Conservation (phyloP, 2,329 filamentous ascomycete genomes). For the Penicillium occitanis region DNA sequence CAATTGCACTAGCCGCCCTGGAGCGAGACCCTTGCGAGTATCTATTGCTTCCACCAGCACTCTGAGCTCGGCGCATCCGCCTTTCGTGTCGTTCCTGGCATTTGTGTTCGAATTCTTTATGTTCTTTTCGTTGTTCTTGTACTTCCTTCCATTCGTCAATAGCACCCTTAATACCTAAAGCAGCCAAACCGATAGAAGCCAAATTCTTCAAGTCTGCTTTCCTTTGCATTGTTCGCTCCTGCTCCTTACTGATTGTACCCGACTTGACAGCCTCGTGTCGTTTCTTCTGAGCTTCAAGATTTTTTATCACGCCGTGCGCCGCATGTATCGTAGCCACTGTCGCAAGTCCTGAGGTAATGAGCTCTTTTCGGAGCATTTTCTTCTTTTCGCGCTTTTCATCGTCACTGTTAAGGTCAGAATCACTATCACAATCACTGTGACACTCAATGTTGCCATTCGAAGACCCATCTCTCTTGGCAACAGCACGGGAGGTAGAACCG, state of each 20-base stretch:
- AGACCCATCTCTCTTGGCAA: conserved; percentile 1
- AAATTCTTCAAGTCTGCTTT: conserved; percentile 65
- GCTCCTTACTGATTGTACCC: conserved; percentile 62
- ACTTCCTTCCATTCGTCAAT: conserved; percentile 68
- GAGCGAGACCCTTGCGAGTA: conserved; percentile 11
- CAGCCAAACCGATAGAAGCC: conserved; percentile 66
- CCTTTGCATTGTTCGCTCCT: conserved; percentile 62
- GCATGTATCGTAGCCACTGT: conserved; percentile 69
- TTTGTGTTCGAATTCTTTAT: conserved; percentile 54
- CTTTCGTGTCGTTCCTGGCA: conserved; percentile 45
- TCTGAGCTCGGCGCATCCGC: conserved; percentile 37
- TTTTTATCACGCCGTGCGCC: conserved; percentile 63
- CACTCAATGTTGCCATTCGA: conserved; percentile 18
- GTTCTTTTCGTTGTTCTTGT: conserved; percentile 59
- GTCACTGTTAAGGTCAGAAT: conserved; percentile 57
- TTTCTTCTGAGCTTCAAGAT: conserved; percentile 63
- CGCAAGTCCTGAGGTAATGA: conserved; percentile 65
- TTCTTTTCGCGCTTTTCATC: conserved; percentile 64
- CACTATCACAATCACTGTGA: conserved; percentile 35
- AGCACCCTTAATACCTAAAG: conserved; percentile 66
- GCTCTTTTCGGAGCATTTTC: conserved; percentile 65
- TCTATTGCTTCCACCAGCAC: conserved; percentile 9
- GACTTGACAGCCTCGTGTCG: conserved; percentile 59
- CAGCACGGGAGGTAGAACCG: conserved; percentile 29
- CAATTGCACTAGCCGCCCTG: conserved; percentile 14